Conservation (phyloP, 257 asterid genomes). For the Solanum lycopersicoides region DNA sequence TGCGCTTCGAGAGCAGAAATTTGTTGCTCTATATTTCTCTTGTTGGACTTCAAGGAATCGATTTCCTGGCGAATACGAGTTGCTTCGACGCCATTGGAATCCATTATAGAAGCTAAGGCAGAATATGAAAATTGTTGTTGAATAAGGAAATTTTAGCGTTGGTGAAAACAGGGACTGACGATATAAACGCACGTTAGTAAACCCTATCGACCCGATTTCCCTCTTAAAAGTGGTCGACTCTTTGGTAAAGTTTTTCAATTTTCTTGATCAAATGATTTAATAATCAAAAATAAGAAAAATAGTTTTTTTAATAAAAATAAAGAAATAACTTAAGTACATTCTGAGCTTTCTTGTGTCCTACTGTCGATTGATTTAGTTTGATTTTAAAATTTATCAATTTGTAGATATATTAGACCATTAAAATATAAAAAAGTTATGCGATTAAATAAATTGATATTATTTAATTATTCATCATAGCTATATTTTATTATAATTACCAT, state of each 20-base stretch:
- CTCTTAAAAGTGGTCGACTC: background rate
- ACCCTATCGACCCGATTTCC: background rate
- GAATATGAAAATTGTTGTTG: background rate
- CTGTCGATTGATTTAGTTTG: background rate
- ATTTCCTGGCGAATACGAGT: slow-evolving; percentile 54
- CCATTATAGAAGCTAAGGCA: slow-evolving; percentile 19
- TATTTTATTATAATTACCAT: fast-evolving
- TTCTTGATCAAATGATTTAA: background rate
- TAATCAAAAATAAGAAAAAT: background rate
- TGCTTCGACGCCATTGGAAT: slow-evolving; percentile 22
- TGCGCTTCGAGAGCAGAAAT: slow-evolving; percentile 56
- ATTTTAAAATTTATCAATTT: too few species aligned
- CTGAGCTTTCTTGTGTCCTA: too few species aligned
- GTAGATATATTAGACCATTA: fast-evolving
- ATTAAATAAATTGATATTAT: too few species aligned
- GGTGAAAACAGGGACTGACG: background rate
- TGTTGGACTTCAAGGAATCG: slow-evolving; percentile 28
- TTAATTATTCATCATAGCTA: too few species aligned
- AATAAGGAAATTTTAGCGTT: background rate
- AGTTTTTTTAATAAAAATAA: background rate
- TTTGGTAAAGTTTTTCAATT: background rate
- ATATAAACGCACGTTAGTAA: background rate
- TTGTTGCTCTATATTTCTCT: slow-evolving; percentile 35
- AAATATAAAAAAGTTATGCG: fast-evolving
- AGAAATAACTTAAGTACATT: background rate